phyloP scores from a whole-genome alignment of 805 yeast species.

The Starmerella tilneyi region DNA sequence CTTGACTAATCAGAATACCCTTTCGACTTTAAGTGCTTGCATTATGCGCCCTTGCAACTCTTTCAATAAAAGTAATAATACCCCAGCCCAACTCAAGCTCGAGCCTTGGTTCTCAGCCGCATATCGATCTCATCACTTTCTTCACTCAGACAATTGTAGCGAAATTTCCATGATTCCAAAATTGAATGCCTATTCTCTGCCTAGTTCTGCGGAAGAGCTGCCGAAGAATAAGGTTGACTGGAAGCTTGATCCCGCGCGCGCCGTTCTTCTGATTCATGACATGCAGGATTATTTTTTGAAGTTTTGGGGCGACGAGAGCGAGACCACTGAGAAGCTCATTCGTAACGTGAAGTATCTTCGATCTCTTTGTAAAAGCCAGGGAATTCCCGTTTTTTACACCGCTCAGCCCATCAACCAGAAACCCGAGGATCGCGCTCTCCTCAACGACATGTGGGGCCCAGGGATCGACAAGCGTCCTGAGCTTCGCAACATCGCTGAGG shows the following conservation, averaged over 20 bases:
- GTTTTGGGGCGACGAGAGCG: constrained; percentile 18
- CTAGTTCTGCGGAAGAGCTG: constrained; percentile 1
- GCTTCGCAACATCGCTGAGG: constrained; percentile 3
- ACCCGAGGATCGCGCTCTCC: constrained; percentile 16
- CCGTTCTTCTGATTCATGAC: constrained; percentile 18
- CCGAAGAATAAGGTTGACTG: constrained; percentile 15
- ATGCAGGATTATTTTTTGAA: constrained; percentile 20
- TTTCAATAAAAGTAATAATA: too few species aligned
- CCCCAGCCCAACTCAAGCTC: not conserved
- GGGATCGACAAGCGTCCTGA: constrained; percentile 15
- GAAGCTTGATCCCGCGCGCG: constrained; percentile 15
- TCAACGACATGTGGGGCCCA: constrained; percentile 18
- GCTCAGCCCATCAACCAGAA: constrained; percentile 18
- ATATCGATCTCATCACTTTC: not conserved
- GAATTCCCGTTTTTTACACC: constrained; percentile 19
- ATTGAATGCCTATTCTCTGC: constrained; percentile 9
- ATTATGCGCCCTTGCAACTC: too few species aligned
- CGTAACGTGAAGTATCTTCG: constrained; percentile 5
- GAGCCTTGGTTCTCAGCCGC: not conserved
- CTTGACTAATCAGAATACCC: too few species aligned
- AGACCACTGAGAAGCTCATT: constrained; percentile 9
- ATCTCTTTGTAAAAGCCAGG: constrained; percentile 11
- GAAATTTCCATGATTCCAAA: constrained; percentile 14
- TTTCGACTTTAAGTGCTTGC: too few species aligned
- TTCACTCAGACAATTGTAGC: not conserved